Evolutionary conservation across 805 yeast genomes (phyloP).

Genomic region (Vanderwaltozyma polyspora): DNA sequence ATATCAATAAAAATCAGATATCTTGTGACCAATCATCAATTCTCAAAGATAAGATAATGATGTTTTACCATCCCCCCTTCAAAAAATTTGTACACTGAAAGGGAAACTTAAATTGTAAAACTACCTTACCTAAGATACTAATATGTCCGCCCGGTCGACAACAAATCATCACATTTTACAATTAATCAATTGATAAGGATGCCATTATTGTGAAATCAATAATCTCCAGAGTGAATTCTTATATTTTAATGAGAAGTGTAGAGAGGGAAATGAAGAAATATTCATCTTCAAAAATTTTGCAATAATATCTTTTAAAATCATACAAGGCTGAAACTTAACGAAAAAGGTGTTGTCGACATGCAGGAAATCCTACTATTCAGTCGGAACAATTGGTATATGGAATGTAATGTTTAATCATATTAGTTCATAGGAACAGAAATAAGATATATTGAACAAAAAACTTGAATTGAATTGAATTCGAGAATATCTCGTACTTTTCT

Average conservation of each 20-base stretch:
- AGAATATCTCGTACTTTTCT: too few relatives aligned
- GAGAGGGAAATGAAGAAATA: too few relatives aligned
- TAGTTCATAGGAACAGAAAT: too few relatives aligned
- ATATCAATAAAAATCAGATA: constrained; percentile 21
- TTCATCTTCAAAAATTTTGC: too few relatives aligned
- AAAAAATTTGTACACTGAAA: constrained; percentile 29
- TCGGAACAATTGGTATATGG: constrained; percentile 32
- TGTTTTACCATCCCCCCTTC: constrained; percentile 19
- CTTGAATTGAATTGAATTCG: too few relatives aligned
- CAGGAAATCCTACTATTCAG: constrained; percentile 29
- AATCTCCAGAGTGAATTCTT: too few relatives aligned
- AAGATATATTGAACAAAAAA: too few relatives aligned
- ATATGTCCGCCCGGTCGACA: constrained; percentile 43
- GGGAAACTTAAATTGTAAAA: constrained; percentile 15
- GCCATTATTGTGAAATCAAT: neutral
- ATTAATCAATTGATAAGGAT: too few relatives aligned
- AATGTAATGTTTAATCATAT: too few relatives aligned
- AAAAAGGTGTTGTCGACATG: constrained; percentile 34
- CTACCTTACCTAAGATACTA: constrained; percentile 24
- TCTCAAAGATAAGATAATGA: constrained; percentile 18
- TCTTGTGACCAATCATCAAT: constrained; percentile 33
- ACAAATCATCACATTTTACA: constrained; percentile 29
- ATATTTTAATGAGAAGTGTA: too few relatives aligned
- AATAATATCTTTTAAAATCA: too few relatives aligned
- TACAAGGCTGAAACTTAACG: constrained; percentile 42